Evolutionary conservation across 1,284 basidiomycete species (phyloP).

Genomic region (Pseudozyma sp.): DNA sequence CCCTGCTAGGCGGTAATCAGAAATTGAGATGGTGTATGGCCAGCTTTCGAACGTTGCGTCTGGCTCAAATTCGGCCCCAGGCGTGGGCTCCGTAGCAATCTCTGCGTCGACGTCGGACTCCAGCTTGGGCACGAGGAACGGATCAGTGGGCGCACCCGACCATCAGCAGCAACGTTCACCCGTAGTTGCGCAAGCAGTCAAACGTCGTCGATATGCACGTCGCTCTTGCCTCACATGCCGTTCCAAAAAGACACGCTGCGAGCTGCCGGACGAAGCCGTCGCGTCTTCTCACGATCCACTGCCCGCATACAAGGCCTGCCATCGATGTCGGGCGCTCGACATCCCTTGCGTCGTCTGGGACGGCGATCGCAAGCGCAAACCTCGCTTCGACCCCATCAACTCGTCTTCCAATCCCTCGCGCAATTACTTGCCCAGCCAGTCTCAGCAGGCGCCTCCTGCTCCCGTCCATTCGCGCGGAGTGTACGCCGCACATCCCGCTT

Average conservation of each 20-base stretch:
- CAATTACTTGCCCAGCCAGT: neutral
- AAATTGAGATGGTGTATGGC: too few relatives aligned
- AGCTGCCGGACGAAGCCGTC: slow-evolving; percentile 40
- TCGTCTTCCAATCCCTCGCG: neutral
- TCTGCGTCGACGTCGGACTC: slow-evolving; percentile 2
- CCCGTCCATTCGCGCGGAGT: neutral
- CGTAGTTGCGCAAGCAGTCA: slow-evolving; percentile 10
- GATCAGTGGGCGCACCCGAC: neutral
- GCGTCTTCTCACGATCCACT: slow-evolving; percentile 32
- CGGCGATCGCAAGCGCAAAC: slow-evolving; percentile 42
- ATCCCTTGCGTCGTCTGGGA: slow-evolving; percentile 50
- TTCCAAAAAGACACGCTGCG: slow-evolving; percentile 50
- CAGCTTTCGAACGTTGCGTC: neutral
- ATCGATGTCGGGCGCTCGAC: slow-evolving; percentile 38
- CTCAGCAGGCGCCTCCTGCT: neutral
- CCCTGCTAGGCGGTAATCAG: too few relatives aligned
- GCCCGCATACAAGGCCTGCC: slow-evolving; percentile 32
- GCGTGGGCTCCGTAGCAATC: neutral
- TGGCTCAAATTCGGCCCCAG: neutral
- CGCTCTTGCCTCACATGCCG: slow-evolving; percentile 49
- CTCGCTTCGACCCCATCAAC: slow-evolving; percentile 7
- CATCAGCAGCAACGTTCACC: neutral
- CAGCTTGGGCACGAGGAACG: neutral
- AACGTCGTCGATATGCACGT: slow-evolving; percentile 33
- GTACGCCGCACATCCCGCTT: neutral